Evolutionary conservation across 148 eudicot species (phyloP).

Genomic region (Mesembryanthemum crystallinum): DNA sequence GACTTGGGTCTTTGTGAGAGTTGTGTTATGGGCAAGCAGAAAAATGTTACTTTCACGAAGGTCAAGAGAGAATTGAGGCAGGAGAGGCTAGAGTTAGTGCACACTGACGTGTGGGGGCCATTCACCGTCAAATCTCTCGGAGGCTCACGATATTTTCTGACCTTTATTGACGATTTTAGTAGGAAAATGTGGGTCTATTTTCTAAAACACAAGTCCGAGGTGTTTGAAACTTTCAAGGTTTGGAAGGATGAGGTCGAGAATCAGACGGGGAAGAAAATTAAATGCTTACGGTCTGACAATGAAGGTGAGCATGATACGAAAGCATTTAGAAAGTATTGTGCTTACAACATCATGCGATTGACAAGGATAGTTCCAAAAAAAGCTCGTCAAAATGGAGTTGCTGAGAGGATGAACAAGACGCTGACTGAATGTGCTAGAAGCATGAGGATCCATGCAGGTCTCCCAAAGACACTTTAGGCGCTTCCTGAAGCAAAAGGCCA

Average conservation of each 20-base stretch:
- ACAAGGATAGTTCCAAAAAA: neutral
- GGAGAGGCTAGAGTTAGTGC: neutral
- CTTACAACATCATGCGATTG: neutral
- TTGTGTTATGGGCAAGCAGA: neutral
- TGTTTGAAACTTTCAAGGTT: neutral
- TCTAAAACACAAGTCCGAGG: conserved; percentile 11
- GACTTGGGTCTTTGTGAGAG: neutral
- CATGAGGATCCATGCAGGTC: neutral
- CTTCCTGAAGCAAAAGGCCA: too few species aligned
- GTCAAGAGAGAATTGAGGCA: neutral
- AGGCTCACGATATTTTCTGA: neutral
- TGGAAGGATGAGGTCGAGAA: conserved; percentile 15
- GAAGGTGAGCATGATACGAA: neutral
- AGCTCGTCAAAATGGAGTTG: neutral
- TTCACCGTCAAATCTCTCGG: neutral
- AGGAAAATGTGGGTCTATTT: conserved; percentile 11
- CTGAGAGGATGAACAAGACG: neutral
- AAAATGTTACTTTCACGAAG: neutral
- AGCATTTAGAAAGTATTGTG: neutral
- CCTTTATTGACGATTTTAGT: neutral
- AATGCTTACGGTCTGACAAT: neutral
- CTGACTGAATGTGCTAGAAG: neutral
- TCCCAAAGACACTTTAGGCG: conserved; percentile 1
- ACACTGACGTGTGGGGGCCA: neutral
- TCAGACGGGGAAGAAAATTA: neutral